These are phyloP conservation scores for Leersia perrieri DNA, from an alignment of 176 grass and related monocot species.

Conservation along the genomic window DNA sequence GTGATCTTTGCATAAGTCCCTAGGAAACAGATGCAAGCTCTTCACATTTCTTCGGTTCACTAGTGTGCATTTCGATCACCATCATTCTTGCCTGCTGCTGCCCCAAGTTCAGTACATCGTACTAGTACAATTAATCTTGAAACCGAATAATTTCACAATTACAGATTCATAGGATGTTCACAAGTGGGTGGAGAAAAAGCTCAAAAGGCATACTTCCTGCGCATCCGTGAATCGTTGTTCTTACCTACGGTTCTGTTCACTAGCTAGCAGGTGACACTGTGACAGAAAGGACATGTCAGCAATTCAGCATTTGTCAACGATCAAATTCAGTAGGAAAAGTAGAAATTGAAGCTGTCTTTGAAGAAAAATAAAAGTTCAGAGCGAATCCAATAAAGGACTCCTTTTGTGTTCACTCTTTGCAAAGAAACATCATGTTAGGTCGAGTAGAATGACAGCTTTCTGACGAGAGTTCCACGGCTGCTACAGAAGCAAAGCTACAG, in stretches of 20 bases:
- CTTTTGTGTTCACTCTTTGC: not conserved
- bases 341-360: not conserved
- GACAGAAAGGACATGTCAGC: not conserved
- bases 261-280: not conserved
- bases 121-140: not conserved
- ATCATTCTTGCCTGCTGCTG: not conserved
- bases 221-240: not conserved
- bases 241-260: not conserved
- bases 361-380: not conserved
- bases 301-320: not conserved
- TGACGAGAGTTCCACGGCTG: not conserved
- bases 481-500: conserved; percentile 28
- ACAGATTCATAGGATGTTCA: not conserved
- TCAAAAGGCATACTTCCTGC: not conserved
- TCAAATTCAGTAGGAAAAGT: not conserved
- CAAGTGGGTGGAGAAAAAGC: too few relatives aligned
- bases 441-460: not conserved
- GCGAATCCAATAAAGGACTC: not conserved
- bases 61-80: not conserved
- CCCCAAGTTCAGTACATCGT: not conserved
- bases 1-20: not conserved
- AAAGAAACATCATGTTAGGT: not conserved
- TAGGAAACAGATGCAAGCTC: not conserved
- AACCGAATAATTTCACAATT: not conserved
- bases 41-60: not conserved